These are phyloP conservation scores for Xylariaceae sp. DNA, from an alignment of 2,329 filamentous ascomycete species.

Conservation along the genomic window DNA sequence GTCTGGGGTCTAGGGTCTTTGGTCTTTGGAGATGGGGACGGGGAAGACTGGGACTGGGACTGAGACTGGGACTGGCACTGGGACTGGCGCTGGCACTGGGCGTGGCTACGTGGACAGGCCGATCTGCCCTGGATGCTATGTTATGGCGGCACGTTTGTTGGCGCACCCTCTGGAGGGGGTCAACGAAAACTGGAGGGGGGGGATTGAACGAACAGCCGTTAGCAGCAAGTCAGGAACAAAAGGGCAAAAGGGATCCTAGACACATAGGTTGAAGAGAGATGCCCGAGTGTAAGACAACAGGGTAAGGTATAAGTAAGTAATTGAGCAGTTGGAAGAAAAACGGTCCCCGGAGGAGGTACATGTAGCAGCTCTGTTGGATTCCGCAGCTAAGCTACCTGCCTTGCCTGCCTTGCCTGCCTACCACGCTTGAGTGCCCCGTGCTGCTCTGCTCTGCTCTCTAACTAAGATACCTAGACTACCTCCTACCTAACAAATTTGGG, in stretches of 20 bases:
- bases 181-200: constrained; percentile 13
- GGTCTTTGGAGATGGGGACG: neutral
- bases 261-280: constrained; percentile 8
- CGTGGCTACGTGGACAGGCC: constrained; percentile 21
- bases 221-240: constrained; percentile 16
- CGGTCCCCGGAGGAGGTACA: neutral
- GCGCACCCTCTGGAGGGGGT: constrained; percentile 5
- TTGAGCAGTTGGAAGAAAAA: neutral
- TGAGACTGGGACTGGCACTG: too few species aligned
- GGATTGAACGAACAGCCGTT: constrained; percentile 19
- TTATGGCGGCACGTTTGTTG: constrained; percentile 11
- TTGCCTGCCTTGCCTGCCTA: too few species aligned
- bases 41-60: neutral
- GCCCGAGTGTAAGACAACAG: constrained; percentile 2
- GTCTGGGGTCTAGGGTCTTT: constrained; percentile 1
- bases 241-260: constrained; percentile 8
- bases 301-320: neutral
- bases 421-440: too few species aligned
- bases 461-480: too few species aligned
- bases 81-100: neutral
- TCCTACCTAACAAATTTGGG: too few species aligned
- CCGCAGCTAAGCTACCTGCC: too few species aligned
- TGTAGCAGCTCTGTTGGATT: too few species aligned
- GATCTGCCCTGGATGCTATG: constrained; percentile 8
- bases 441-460: too few species aligned